Evolutionary conservation across 495 filamentous ascomycete species (phyloP).

Genomic region (Rusavskia elegans): DNA sequence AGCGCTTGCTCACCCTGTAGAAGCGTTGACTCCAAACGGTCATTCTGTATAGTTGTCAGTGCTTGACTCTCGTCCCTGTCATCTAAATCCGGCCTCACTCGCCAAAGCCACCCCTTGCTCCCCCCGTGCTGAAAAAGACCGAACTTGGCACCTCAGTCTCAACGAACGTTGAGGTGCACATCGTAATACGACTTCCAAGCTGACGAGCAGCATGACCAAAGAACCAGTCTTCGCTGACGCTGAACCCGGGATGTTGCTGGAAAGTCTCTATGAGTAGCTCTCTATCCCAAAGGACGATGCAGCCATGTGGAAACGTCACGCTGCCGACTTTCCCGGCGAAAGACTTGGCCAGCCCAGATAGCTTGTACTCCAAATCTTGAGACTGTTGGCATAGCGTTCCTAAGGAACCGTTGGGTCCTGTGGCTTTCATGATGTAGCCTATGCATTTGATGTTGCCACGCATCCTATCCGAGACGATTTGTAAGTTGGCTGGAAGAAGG

Average conservation of each 20-base stretch:
- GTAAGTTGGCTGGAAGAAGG: conserved; percentile 26
- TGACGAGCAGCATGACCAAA: conserved; percentile 27
- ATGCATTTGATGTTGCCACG: conserved; percentile 22
- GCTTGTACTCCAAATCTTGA: conserved; percentile 32
- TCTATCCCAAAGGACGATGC: conserved; percentile 29
- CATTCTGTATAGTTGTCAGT: conserved; percentile 13
- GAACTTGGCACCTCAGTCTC: conserved; percentile 29
- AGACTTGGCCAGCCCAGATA: conserved; percentile 23
- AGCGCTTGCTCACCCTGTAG: conserved; percentile 9
- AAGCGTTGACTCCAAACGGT: conserved; percentile 33
- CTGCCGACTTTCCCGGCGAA: conserved; percentile 26
- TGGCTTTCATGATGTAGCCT: conserved; percentile 30
- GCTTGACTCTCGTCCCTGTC: too few species aligned
- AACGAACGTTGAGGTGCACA: conserved; percentile 33
- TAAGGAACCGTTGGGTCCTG: conserved; percentile 17
- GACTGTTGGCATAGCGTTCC: conserved; percentile 27
- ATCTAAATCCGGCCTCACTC: conserved; percentile 10
- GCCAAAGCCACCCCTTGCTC: conserved; percentile 30
- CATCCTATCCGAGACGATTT: conserved; percentile 25
- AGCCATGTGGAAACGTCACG: conserved; percentile 28
- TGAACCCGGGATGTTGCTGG: conserved; percentile 28
- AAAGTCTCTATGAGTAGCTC: conserved; percentile 26
- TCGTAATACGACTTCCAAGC: conserved; percentile 29
- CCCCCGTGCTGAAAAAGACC: conserved; percentile 23
- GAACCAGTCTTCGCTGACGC: conserved; percentile 31